Percentiles rank a stretch among this genome's conserved stretches.
Conservation (phyloP, 2,329 filamentous ascomycete species). For the Alternaria triticina region DNA sequence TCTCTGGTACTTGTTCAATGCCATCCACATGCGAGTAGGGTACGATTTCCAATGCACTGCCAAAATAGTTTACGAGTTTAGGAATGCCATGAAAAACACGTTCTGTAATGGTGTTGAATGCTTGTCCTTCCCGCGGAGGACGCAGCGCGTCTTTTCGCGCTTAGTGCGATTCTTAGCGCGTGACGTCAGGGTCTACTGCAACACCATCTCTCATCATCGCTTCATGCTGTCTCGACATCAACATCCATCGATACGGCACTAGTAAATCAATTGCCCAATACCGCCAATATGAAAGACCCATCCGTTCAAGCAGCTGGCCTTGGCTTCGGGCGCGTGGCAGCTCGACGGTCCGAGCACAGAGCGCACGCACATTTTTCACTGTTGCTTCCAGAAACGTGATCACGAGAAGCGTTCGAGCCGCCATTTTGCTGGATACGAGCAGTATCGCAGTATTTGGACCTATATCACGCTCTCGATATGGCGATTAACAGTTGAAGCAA, state of each 20-base stretch:
- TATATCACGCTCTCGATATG: too few species aligned
- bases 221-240: neutral
- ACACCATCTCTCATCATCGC: neutral
- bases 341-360: too few species aligned
- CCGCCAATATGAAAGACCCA: too few species aligned
- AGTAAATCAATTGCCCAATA: neutral
- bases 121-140: neutral
- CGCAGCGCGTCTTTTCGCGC: neutral
- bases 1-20: neutral
- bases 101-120: neutral
- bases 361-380: too few species aligned
- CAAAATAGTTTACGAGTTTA: neutral
- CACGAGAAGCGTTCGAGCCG: too few species aligned
- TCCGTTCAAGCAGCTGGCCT: too few species aligned
- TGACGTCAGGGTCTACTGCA: neutral
- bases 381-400: too few species aligned
- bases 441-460: too few species aligned
- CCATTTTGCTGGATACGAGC: too few species aligned
- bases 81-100: neutral
- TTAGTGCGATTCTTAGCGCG: neutral
- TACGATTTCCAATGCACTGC: neutral
- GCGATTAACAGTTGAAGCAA: too few species aligned
- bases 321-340: too few species aligned
- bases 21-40: neutral
- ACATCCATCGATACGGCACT: neutral